Evolutionary conservation across 192 early-diverging fungal species (phyloP), one percentile per base, ranked within the genome.

Genomic region (Podila epigama): DNA sequence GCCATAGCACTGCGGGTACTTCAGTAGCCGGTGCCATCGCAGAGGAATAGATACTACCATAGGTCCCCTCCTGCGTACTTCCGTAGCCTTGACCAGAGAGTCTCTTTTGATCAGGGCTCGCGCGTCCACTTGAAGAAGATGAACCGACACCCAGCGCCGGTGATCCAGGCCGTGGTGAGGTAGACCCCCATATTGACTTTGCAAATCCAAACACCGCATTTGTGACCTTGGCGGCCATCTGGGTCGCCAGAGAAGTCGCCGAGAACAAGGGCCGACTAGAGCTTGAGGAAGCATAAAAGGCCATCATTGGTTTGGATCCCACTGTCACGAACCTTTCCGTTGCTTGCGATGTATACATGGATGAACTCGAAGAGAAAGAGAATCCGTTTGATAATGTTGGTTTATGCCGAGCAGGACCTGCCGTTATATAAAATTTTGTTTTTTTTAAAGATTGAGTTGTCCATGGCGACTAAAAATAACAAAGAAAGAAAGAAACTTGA

Each of bases 191-290:
- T 68, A 86, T 85, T 48, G 91, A 88, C 51, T 90, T 89, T 16
- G 91, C 91, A 63, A 89, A 84, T 2, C 89, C 90, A 67, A 89
- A 88, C 0, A 92, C 89, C 0, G 91, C 87, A 41, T 63, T 85
- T 3, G 82, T 70, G 0, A 89, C 84, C 18, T 79, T 68, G 13
- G 80, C 83, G 1, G 84, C 87, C 41, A 87, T 72, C 25, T 82
- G 81, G 4, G 69, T 82, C 9, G 84, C 87, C 36, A 86, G 79
- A 1, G 86, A 83, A 0, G 81, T 79, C 2, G 86, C 79, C 3
- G 86, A 89, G 31, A 84, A 75, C 12, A 87, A 56, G 13, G 84
- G 84, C 2, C 82, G 81, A 32, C 72, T 82, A 1, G 82, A 66
- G 29, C 85, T 84, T 3, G 61, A 66, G 13, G 87, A 87, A 6